Evolutionary conservation across 2,329 filamentous ascomycete species (phyloP), one percentile per base, ranked within the genome.

Genomic region (Albifimbria verrucaria): DNA sequence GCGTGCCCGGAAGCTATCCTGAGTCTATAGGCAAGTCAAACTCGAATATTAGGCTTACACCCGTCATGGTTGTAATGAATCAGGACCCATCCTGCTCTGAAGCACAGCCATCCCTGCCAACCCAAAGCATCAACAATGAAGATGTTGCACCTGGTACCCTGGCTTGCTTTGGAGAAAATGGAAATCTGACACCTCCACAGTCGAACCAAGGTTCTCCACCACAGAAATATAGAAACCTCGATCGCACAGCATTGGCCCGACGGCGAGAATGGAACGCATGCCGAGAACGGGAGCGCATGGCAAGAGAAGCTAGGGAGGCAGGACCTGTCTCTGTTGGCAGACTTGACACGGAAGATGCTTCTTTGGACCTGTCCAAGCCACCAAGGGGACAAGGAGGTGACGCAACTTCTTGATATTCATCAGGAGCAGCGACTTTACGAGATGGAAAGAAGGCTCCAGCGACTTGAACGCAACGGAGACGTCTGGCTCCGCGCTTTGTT

Each of bases 401-500:
- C 71, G 18, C 59, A 63, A 4, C 67, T 70, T 9, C 75, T 77
- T 53, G 72, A 77, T 47, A 67, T 65, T 3, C 70, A 76, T 24
- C 66, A 70, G 10, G 72, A 76, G 53, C 66, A 70, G 20, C 75
- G 72, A 7, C 63, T 77, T 17, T 69, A 68, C 22, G 78, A 81
- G 39, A 74, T 80, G 64, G 77, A 79, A 56, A 68, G 68, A 11
- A 72, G 78, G 1, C 62, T 81, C 12, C 70, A 72, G 7, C 67
- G 69, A 17, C 68, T 81, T 2, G 78, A 81, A 63, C 68, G 69
- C 17, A 75, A 77, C 48, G 72, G 75, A 41, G 76, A 80, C 39
- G 63, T 74, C 3, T 75, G 75, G 72, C 62, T 76, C 42, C 66
- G 71, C 15, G 72, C 76, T 2, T 61, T 81, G 23, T 65, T 74